phyloP scores from a whole-genome alignment of 2,329 filamentous ascomycete species.

The Aspergillus sojae region DNA sequence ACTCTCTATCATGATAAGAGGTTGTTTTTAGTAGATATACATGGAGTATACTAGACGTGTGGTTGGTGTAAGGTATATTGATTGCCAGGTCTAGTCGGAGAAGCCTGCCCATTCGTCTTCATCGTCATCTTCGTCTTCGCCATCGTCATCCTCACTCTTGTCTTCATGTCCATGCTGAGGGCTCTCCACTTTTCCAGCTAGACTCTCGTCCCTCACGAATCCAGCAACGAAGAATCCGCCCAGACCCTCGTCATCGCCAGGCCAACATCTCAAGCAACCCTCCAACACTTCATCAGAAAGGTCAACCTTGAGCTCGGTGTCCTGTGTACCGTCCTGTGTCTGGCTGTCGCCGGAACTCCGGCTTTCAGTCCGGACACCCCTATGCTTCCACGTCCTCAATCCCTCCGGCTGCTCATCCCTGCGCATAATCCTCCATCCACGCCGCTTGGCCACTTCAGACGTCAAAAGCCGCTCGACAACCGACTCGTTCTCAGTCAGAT shows the following conservation, averaged over 20 bases:
- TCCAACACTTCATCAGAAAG: conserved; percentile 59
- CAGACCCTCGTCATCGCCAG: conserved; percentile 77
- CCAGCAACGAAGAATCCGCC: conserved; percentile 97
- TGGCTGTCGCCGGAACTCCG: conserved; percentile 14
- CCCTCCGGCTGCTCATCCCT: conserved; percentile 75
- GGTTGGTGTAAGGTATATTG: too few relatives aligned
- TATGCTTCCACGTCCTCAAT: conserved; percentile 73
- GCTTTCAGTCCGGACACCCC: conserved; percentile 56
- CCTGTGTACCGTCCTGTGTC: neutral
- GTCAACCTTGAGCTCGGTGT: conserved; percentile 20
- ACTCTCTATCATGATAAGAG: too few relatives aligned
- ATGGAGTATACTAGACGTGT: neutral
- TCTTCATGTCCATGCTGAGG: conserved; percentile 13
- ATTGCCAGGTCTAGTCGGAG: conserved; percentile 33
- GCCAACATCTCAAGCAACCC: conserved; percentile 78
- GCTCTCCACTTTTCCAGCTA: conserved; percentile 31
- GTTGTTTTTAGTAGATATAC: neutral
- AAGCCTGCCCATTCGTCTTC: conserved; percentile 48
- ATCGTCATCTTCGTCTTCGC: conserved; percentile 19
- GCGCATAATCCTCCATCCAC: conserved; percentile 77
- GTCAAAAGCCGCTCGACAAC: conserved; percentile 74
- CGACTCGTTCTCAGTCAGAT: conserved; percentile 83
- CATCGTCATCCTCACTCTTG: conserved; percentile 17
- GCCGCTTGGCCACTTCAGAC: conserved; percentile 65
- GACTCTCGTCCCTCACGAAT: conserved; percentile 67